A percentile compares a stretch with the other conserved stretches of the same genome.
phyloP scores from a whole-genome alignment of 768 basidiomycete genomes.

The Amylocystis lapponica region DNA sequence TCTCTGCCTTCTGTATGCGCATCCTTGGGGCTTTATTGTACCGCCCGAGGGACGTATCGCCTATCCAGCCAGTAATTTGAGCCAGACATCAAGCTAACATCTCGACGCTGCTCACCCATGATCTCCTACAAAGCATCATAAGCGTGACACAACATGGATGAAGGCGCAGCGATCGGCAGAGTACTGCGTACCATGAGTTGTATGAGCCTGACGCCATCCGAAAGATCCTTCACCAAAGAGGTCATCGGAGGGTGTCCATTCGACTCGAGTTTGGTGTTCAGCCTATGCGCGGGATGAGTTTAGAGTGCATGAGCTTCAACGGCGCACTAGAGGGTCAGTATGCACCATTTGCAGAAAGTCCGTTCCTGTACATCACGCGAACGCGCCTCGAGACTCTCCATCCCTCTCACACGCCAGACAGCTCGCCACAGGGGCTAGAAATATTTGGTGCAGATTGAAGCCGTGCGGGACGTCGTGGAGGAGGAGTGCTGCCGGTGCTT shows the following conservation, averaged over 20 bases:
- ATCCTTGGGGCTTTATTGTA: conserved; percentile 89
- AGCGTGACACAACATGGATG: too few species aligned
- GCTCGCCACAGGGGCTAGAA: background rate
- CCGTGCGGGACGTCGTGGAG: conserved; percentile 3
- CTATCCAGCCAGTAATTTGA: conserved; percentile 30
- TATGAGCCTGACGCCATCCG: conserved; percentile 92
- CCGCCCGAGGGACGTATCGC: conserved; percentile 87
- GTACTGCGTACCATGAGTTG: conserved; percentile 74
- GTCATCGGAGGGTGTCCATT: conserved; percentile 83
- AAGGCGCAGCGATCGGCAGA: too few species aligned
- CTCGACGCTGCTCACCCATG: conserved; percentile 59
- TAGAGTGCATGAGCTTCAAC: background rate
- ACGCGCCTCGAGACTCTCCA: conserved; percentile 58
- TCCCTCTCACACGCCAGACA: conserved; percentile 12
- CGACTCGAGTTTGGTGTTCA: conserved; percentile 90
- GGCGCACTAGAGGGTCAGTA: background rate
- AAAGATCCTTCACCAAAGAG: conserved; percentile 85
- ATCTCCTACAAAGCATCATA: conserved; percentile 63
- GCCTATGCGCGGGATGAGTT: conserved; percentile 45
- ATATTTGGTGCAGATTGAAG: conserved; percentile 1
- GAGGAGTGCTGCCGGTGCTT: too few species aligned
- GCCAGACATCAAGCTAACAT: conserved; percentile 1
- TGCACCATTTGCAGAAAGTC: conserved; percentile 89
- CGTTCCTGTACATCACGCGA: conserved; percentile 43
- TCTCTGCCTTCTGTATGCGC: conserved; percentile 96